Base-by-base conservation (phyloP, 345 rosid genomes). In the Sisymbrium irio region DNA sequence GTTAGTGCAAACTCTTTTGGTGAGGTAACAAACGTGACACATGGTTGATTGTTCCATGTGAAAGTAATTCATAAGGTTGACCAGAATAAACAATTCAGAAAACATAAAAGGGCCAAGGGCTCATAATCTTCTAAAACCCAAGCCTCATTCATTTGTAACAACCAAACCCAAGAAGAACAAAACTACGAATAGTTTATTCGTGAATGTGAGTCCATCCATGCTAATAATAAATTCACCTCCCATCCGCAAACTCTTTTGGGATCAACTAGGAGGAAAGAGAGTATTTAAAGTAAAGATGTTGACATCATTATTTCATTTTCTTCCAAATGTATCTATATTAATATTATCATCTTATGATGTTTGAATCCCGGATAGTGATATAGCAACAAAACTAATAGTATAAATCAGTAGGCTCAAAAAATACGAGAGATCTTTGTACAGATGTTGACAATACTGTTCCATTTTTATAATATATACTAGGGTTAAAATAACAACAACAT, bases 251-350 rank as follows among this genome's bases (percentile, higher is more conserved):
- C 13, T 28, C 30, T 33, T 37, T 12, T 1, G 50, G 69, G 41
- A 61, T 60, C 50, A 61, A 49, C 61, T 61, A 71, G 51, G 69
- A 27, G 51, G 53, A 39, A 50, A 50, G 19, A 67, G 27, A 9
- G 5, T 22, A n/a, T 27, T 36, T 7, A 41, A 14, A 55, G 32
- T n/a, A 42, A 6, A 12, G 12, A 70, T 70, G 74, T 8, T 45
- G 44, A 35, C 33, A 33, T 13, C 10, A 19, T 35, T 5, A 65
- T 35, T 33, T 33, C 32, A 65, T 32, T 33, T 18, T 46, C 32
- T 36, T 19, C 18, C 44, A 12, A 11, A 8, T 56, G 61, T 9
- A 25, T 51, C 9, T 22, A 20, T 51, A 33, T 10, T 9, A 22
- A 27, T 27, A 3, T 12, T 22, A 51, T 51, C 57, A 25, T 25